Evolutionary conservation across 1,139 yeast genomes (phyloP), one percentile per base, ranked within the genome.

Genomic region (Suhomyces choctaworum): DNA sequence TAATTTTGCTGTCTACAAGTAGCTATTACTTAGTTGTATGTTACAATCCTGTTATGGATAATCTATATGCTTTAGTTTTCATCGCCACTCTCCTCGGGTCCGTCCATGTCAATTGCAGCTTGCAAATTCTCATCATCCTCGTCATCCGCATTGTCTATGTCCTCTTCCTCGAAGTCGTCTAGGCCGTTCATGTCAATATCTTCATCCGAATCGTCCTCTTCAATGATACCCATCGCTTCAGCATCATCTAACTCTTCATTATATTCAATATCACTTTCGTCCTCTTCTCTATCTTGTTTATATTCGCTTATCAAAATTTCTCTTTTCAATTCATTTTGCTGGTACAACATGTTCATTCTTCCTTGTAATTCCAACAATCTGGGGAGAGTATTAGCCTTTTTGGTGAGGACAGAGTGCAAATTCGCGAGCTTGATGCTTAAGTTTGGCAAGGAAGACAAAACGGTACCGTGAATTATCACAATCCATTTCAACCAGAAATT

Each of bases 401-500:
- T 79, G 25, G 80, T 71, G 50, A 92, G 69, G 3, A 92, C 82
- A 13, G 92, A 75, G 52, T 87, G 94, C 46, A 94, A 68, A 22
- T 87, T 77, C 4, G 95, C 79, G 41, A 94, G 66, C 27, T 86
- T 80, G 32, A 74, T 66, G 44, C 78, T 69, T 44, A 85, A 70
- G 46, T 84, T 81, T 29, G 95, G 90, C 37, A 85, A 67, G 12
- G 84, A 74, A 17, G 84, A 75, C 35, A 82, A 64, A 11, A 73
- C 66, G 2, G 95, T 92, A 25, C 98, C 98, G 58, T 94, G 98
- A 25, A 85, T 79, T 30, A 92, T 82, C 52, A 94, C 70, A 32
- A 89, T 82, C 94, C 97, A 90, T 58, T 90, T 87, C 46, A 90
- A 81, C 99, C 99, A 92, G 32, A 79, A 73, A 45, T 84, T 82